Base-by-base conservation (phyloP, 129 eudicot species). In the Cynara cardunculus region DNA sequence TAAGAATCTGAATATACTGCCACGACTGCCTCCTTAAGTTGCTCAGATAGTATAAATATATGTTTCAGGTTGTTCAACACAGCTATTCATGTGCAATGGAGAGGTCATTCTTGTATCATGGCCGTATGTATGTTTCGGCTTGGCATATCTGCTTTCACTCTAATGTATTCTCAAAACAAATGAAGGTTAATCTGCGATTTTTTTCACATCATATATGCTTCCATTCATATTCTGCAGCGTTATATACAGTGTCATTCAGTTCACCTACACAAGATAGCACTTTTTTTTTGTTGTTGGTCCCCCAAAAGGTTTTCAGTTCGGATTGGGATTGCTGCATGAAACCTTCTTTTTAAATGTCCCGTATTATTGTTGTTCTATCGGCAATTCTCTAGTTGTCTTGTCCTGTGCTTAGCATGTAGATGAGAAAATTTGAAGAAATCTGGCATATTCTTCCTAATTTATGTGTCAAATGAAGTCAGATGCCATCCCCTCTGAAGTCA, bases 61-160 rank as follows among this genome's bases (percentile, higher is more conserved):
- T 65, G 76, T 83, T 85, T 75, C 93, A 94, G 98, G 85, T 94
- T 72, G 94, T 89, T 72, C 89, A 87, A 83, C 94, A 94, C 80
- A 94, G 99, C 89, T 92, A 94, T 87, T 94, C 99, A 16, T 94
- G 99, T 84, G 99, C 99, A 71, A 91, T 94, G 85, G 98, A 94
- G 91, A 94, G 97, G 83, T 94, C 98, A 39, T 94, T 94, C 78
- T 86, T 94, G 86, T 94, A 94, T 88, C 98, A 92, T 80, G 98
- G 98, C 26, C 97, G 98, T 41, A 90, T 94, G 96, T 94, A 90
- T 83, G 90, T 94, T 66, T 94, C 98, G 56, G 87, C 97, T 10
- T 90, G 96, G 96, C 96, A 90, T 84, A 92, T 94, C 74, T 94
- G 99, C 89, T 94, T 94, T 83, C 99, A 94, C 78, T 94, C 99